Base-by-base conservation (phyloP, 768 basidiomycete species). In the Phlegmacium glaucopus region DNA sequence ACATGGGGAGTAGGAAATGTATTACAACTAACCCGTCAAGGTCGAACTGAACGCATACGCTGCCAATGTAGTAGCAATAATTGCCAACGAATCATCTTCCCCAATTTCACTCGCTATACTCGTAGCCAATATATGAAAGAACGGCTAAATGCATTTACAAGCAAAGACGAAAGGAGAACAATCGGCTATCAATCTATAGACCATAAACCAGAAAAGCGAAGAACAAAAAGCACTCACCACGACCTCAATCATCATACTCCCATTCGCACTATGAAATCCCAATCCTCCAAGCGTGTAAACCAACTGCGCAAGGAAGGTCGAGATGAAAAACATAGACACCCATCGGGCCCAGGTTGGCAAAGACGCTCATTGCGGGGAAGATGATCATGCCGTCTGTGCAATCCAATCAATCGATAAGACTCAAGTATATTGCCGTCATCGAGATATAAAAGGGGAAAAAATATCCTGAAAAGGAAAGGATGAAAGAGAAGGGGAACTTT, bases 231-330 rank as follows among this genome's bases (percentile, higher is more conserved):
- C 42, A 78, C 85, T 37, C 62, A 92, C 89, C 55, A 97, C 94
- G 9, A 94, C 91, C 68, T 98, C 95, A 51, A 99, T 97, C 93
- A 97, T 96, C 93, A 94, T 93, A 53, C 89, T 92, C 6, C 90
- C 91, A 66, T 92, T 94, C 2, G 87, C 92, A 42, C 90, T 90
- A 8, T 83, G 83, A 63, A 99, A 96, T 17, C 83, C 85, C 55
- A 88, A 93, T 4, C 90, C 95, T 4, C 93, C 94, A 8, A 85
- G 65, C 1, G 88, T 85, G 64, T 91, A 97, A 0, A 87, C 79
- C 17, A 96, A 68, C 61, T 97, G 95, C 0, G 93, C 73, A 29
- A 95, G 62, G 42, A 92, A 70, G 22, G 90, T 79, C 75, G 89
- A 83, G 16, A 93, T 77, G 64, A 94, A 95, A 66, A 95, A 95